Evolutionary conservation across 805 yeast genomes (phyloP), one percentile per base, ranked within the genome.

Genomic region (Lipomyces chichibuensis): DNA sequence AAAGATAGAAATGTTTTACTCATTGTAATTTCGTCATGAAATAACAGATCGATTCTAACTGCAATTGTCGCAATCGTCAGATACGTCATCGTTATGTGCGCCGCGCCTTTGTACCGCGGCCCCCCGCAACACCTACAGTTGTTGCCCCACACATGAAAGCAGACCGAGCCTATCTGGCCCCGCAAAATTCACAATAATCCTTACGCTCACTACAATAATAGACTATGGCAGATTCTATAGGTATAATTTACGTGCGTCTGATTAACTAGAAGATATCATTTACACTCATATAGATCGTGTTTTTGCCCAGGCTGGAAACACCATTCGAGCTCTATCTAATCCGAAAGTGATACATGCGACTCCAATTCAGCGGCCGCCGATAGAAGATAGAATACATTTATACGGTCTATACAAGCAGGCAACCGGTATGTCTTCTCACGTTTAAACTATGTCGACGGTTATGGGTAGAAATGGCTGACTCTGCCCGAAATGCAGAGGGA

Each of bases 351-450:
- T 65, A 52, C 58, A 64, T 7, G 64, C 63, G 14, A 83, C 89
- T 5, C 81, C 88, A 63, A 78, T 90, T 35, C 92, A 93, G 0
- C 82, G 93, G 33, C 96, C 96, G 0, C 92, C 95, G 0, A 84
- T 90, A 1, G 88, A 87, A 62, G 84, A 81, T 67, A 77, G 96
- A 43, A 86, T 88, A 65, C 83, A 82, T 70, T 81, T 91, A 3
- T 91, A 91, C 76, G 97, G 96, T 0, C 82, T 91, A 60, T 91
- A 91, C 78, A 92, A 91, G 74, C 97, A 91, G 75, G 93, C 96
- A 1, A 91, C 96, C 0, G 81, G 77, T 75, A 69, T 14, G 74
- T 62, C n/a, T 29, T 33, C 49, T 35, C 33, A 3, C 32, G 23
- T 23, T 17, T 27, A n/a, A n/a, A 17, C 13, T 7, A 55, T 33